phyloP scores from a whole-genome alignment of 2,329 filamentous ascomycete species.

The Hypoxylon sp. region DNA sequence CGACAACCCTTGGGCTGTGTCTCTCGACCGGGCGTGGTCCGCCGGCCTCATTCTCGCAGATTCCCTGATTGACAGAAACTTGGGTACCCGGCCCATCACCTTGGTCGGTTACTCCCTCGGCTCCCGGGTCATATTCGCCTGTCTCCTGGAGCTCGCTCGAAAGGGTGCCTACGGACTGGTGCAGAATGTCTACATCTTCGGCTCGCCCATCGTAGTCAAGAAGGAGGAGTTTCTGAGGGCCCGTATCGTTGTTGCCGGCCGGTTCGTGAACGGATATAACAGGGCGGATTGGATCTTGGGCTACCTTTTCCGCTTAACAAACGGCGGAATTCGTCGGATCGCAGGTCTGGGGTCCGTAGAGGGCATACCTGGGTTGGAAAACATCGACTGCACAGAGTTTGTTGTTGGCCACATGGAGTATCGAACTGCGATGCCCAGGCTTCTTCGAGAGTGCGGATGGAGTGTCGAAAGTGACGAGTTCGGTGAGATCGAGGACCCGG shows the following conservation, averaged over 20 bases:
- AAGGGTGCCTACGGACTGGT: constrained; percentile 86
- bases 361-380: constrained; percentile 82
- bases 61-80: constrained; percentile 87
- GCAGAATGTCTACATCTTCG: constrained; percentile 95
- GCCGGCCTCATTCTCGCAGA: constrained; percentile 94
- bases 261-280: constrained; percentile 94
- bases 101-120: constrained; percentile 95
- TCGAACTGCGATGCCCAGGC: constrained; percentile 85
- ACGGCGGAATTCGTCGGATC: constrained; percentile 87
- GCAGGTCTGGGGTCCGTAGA: constrained; percentile 84
- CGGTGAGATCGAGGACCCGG: constrained; percentile 94
- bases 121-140: constrained; percentile 90
- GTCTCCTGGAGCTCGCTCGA: constrained; percentile 83
- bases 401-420: constrained; percentile 98
- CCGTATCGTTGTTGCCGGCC: constrained; percentile 84
- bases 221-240: constrained; percentile 86
- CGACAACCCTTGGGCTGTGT: constrained; percentile 99
- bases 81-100: constrained; percentile 90
- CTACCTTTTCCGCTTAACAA: constrained; percentile 94
- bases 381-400: constrained; percentile 83
- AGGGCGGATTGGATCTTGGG: constrained; percentile 96
- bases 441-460: constrained; percentile 90
- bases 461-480: constrained; percentile 92
- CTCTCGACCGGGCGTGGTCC: constrained; percentile 84
- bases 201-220: constrained; percentile 89